Conservation (phyloP, 305 asterid species). For the Solanum aculeatissimum region DNA sequence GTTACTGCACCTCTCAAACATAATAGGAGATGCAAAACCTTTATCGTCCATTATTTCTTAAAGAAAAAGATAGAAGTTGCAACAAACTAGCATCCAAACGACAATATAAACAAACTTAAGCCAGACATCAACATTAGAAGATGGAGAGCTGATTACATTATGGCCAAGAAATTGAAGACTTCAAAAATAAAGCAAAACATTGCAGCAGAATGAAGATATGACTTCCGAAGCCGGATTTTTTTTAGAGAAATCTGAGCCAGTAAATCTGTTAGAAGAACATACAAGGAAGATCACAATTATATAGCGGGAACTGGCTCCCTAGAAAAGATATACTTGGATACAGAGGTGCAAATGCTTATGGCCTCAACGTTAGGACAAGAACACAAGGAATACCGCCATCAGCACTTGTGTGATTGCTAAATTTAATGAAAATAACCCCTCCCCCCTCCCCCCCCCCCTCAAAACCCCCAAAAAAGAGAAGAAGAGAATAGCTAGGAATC, state of each 20-base stretch:
- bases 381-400: not conserved
- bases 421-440: not conserved
- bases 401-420: not conserved
- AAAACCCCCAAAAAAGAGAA: accelerated
- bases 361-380: not conserved
- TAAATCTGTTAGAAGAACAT: not conserved
- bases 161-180: not conserved
- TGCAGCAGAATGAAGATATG: not conserved
- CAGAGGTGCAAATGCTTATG: not conserved
- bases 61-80: not conserved
- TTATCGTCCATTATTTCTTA: not conserved
- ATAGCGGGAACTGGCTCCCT: not conserved
- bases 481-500: not conserved
- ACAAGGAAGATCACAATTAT: not conserved
- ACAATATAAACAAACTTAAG: not conserved
- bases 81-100: not conserved
- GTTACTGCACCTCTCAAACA: not conserved
- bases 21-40: not conserved
- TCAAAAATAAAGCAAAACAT: not conserved
- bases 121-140: not conserved
- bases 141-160: not conserved
- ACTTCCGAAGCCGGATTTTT: not conserved
- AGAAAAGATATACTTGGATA: not conserved
- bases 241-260: not conserved
- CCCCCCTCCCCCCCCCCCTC: no score